Base-by-base conservation (phyloP, 2,329 filamentous ascomycete species). In the Corinectria fuckeliana region DNA sequence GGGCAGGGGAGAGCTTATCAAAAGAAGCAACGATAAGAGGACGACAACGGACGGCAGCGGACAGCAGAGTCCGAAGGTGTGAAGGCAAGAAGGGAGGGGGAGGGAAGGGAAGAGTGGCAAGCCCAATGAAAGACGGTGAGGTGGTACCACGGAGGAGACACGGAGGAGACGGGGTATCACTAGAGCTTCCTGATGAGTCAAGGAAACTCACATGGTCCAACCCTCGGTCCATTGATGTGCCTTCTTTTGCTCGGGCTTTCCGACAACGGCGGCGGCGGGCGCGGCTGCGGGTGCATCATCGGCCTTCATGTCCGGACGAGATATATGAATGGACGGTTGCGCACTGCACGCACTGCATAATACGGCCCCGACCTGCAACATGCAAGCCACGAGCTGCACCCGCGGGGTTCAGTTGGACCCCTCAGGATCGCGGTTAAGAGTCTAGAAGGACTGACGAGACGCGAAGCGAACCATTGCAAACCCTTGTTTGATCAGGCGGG, bases 201-300 rank as follows among this genome's bases (percentile, higher is more conserved):
- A 62, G 56, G 48, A 62, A 62, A 62, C 56, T 52, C 45, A 39
- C 32, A 32, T 32, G 54, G 58, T 34, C 58, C 45, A 56, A 58
- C 41, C 47, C 49, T 42, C n/a, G 32, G 32, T 36, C n/a, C 32
- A 6, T 26, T 32, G 30, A 28, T 32, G 25, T 50, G 39, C 39
- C 45, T 56, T 14, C 39, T 47, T 51, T 56, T 55, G 45, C n/a
- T 5, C 45, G 18, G 38, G 56, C 44, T 18, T 50, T 56, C 60
- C 60, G 60, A 62, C 60, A 62, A 62, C 60, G 60, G 60, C 56
- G 50, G 36, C 25, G 38, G 42, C 26, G 56, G 56, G 48, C 47
- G 56, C 56, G 50, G 50, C 26, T 44, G 42, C 49, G 28, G 41
- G 26, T 34, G 25, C 34, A 26, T 28, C n/a, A 23, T 23, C 16